These are phyloP conservation scores for Wallacemonas sp. DNA, from an alignment of 208 protist genomes.

Conservation along the genomic window DNA sequence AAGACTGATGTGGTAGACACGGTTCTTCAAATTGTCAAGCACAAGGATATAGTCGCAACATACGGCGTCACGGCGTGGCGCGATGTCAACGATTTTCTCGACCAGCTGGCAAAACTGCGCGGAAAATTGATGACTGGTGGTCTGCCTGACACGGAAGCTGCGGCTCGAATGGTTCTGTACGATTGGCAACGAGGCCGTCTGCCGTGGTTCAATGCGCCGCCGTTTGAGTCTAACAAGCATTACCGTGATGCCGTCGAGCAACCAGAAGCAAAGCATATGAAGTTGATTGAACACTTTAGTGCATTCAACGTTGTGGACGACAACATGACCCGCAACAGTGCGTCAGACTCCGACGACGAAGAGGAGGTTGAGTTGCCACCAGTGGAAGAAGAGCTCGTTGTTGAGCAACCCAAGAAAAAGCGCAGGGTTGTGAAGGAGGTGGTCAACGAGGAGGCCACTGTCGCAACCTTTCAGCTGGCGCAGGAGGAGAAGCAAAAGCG, in stretches of 20 bases:
- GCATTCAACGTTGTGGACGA: constrained; percentile 86
- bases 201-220: constrained; percentile 96
- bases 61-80: constrained; percentile 96
- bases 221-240: constrained; percentile 88
- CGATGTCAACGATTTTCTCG: constrained; percentile 96
- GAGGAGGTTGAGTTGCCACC: constrained; percentile 14
- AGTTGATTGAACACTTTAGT: constrained; percentile 86
- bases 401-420: neutral
- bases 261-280: constrained; percentile 80
- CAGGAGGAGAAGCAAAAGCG: constrained; percentile 52
- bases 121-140: constrained; percentile 96
- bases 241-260: constrained; percentile 74
- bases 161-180: constrained; percentile 96
- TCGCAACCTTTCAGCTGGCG: constrained; percentile 52
- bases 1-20: constrained; percentile 94
- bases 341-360: constrained; percentile 19
- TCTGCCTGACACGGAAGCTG: constrained; percentile 93
- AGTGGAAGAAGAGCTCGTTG: constrained; percentile 3
- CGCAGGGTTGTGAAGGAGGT: constrained; percentile 20
- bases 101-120: constrained; percentile 91
- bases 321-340: constrained; percentile 39
- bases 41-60: constrained; percentile 94
- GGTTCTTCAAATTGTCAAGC: constrained; percentile 95
- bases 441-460: constrained; percentile 32
- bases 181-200: constrained; percentile 98